Percentiles rank a stretch among this genome's conserved stretches.
Evolutionary conservation across 257 asterid genomes (phyloP).

Genomic region (Verbena officinalis): DNA sequence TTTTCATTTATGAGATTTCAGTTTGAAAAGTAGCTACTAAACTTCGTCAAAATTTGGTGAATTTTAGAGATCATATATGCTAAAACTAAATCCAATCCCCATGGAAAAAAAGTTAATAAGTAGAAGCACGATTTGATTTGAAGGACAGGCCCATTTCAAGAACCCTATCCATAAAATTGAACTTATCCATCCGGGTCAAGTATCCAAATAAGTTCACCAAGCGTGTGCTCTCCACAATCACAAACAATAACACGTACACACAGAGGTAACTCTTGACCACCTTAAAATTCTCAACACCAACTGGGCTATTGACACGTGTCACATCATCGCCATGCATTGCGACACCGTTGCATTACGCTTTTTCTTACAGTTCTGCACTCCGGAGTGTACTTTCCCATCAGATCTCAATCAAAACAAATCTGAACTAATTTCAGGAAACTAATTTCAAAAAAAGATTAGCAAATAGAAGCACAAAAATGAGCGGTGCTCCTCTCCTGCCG

Average conservation of each 20-base stretch:
- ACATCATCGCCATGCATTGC: slow-evolving; percentile 30
- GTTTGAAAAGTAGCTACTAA: too few relatives aligned
- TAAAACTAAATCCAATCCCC: too few relatives aligned
- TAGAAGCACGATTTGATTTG: too few relatives aligned
- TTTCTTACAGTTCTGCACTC: neutral
- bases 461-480: slow-evolving; percentile 31
- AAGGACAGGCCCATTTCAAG: too few relatives aligned
- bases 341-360: slow-evolving; percentile 36
- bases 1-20: too few relatives aligned
- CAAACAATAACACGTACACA: slow-evolving; percentile 29
- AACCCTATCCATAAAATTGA: too few relatives aligned
- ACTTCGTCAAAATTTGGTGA: too few relatives aligned
- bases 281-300: slow-evolving; percentile 22
- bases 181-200: neutral
- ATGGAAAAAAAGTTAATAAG: too few relatives aligned
- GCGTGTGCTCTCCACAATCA: slow-evolving; percentile 35
- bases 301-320: slow-evolving; percentile 38
- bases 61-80: too few relatives aligned
- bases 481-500: slow-evolving; percentile 32
- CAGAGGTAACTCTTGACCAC: slow-evolving; percentile 25
- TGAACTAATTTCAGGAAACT: neutral
- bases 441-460: neutral
- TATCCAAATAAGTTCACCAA: neutral
- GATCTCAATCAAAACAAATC: neutral
- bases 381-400: neutral